phyloP scores from a whole-genome alignment of 163 green algal genomes.

The Volvox carteri region DNA sequence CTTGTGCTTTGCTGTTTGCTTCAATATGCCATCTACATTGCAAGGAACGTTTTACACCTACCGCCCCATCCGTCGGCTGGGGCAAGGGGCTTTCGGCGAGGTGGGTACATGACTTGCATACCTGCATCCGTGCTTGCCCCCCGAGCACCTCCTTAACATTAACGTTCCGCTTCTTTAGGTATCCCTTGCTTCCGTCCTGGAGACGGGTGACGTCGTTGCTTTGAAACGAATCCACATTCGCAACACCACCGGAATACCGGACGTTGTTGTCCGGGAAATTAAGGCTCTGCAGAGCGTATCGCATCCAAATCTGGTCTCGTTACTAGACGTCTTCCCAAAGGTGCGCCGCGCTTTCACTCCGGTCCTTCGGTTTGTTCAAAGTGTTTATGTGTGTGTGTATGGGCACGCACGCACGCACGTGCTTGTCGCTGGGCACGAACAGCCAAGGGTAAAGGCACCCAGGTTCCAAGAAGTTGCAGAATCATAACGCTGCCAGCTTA shows the following conservation, averaged over 20 bases:
- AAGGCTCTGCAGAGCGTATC: conserved; percentile 63
- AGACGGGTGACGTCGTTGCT: conserved; percentile 67
- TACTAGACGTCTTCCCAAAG: conserved; percentile 64
- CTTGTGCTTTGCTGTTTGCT: neutral
- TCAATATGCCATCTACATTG: conserved; percentile 22
- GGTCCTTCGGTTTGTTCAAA: neutral
- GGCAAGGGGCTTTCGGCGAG: conserved; percentile 64
- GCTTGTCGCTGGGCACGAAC: too few species aligned
- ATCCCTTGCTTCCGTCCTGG: conserved; percentile 44
- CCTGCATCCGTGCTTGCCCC: neutral
- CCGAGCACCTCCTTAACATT: neutral
- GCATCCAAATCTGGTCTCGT: conserved; percentile 65
- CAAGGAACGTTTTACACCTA: conserved; percentile 59
- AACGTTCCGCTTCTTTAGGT: conserved; percentile 48
- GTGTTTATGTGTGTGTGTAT: neutral
- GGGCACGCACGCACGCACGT: too few species aligned
- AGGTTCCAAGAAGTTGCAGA: too few species aligned
- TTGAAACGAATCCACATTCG: conserved; percentile 65
- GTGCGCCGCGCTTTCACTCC: conserved; percentile 10
- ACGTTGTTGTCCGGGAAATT: conserved; percentile 70
- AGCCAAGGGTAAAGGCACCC: too few species aligned
- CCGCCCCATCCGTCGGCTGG: conserved; percentile 50
- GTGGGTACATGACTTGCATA: neutral
- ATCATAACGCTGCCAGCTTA: too few species aligned
- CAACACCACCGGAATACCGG: conserved; percentile 62